Evolutionary conservation across 148 eudicot genomes (phyloP), one percentile per base, ranked within the genome.

Genomic region (Rhododendron simsii): DNA sequence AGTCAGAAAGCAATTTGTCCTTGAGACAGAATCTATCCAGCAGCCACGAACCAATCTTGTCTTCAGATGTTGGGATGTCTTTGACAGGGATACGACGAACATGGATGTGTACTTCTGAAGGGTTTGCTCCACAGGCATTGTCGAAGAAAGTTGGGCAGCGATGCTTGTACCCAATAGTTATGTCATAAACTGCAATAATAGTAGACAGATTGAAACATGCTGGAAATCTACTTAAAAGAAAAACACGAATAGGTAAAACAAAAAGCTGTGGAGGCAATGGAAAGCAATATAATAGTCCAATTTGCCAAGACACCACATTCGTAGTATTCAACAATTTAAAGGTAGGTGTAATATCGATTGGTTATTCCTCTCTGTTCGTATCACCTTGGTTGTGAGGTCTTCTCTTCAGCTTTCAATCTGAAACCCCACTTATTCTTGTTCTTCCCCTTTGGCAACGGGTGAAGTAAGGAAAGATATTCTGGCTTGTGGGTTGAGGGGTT

Each of bases 61-160:
- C 93, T 86, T 94, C 95, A 18, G 98, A 91, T 47, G 63, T 18
- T 11, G 99, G 95, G 81, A 97, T 92, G 48, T 91, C 92, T 8
- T 7, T 57, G 14, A 93, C 35, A 84, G 92, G 53, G 71, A 95
- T 74, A 39, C 96, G 93, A 15, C 92, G 91, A 84, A 95, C 87
- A 88, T 97, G 96, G 50, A 95, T 92, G 85, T 97, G 99, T 81
- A 97, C 98, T 91, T 97, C 98, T 12, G 95, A 89, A 57, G 99
- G 99, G 86, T 92, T 92, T 21, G 94, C 86, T 51, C 99, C 98
- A 53, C 93, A 93, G 37, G 93, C 98, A 79, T 97, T 97, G 91
- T 95, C 99, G 89, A 95, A 80, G 92, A 97, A 95, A 78, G 91
- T 84, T 37, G 99, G 99, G 90, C 95, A 92, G 2, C 88, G 86